These are phyloP conservation scores for Aspergillus homomorphus DNA, from an alignment of 495 filamentous ascomycete genomes.

Conservation along the genomic window DNA sequence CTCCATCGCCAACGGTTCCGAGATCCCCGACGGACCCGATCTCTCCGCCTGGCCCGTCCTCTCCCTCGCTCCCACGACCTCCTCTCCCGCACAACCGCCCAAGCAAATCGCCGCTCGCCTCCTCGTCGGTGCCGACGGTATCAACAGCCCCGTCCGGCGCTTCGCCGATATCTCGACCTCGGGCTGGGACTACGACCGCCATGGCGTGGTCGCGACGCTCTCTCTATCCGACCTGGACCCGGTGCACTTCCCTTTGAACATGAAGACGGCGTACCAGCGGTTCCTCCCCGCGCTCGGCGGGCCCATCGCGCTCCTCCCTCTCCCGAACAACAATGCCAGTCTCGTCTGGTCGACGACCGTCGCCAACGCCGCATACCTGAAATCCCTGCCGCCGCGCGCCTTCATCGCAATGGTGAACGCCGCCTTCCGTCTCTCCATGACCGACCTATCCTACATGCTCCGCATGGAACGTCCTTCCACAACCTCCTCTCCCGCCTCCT, in stretches of 20 bases:
- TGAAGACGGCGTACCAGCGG: slow-evolving; percentile 84
- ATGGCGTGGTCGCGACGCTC: slow-evolving; percentile 89
- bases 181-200: slow-evolving; percentile 91
- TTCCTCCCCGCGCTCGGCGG: slow-evolving; percentile 81
- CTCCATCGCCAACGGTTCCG: slow-evolving; percentile 69
- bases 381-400: slow-evolving; percentile 64
- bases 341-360: slow-evolving; percentile 93
- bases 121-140: slow-evolving; percentile 89
- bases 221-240: slow-evolving; percentile 54
- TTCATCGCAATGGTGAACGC: slow-evolving; percentile 90
- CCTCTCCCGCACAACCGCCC: slow-evolving; percentile 25
- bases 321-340: slow-evolving; percentile 76
- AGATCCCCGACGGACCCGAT: slow-evolving; percentile 62
- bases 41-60: slow-evolving; percentile 85
- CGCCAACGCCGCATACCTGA: slow-evolving; percentile 72
- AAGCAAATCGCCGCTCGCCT: slow-evolving; percentile 70
- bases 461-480: slow-evolving; percentile 46
- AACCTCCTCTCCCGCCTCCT: not conserved
- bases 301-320: slow-evolving; percentile 83
- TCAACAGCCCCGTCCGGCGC: slow-evolving; percentile 86
- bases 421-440: slow-evolving; percentile 76
- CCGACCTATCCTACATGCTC: slow-evolving; percentile 79
- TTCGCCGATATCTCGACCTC: slow-evolving; percentile 81
- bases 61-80: slow-evolving; percentile 49
- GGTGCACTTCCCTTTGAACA: slow-evolving; percentile 31